phyloP scores from a whole-genome alignment of 345 rosid genomes.

The Gossypium raimondii region DNA sequence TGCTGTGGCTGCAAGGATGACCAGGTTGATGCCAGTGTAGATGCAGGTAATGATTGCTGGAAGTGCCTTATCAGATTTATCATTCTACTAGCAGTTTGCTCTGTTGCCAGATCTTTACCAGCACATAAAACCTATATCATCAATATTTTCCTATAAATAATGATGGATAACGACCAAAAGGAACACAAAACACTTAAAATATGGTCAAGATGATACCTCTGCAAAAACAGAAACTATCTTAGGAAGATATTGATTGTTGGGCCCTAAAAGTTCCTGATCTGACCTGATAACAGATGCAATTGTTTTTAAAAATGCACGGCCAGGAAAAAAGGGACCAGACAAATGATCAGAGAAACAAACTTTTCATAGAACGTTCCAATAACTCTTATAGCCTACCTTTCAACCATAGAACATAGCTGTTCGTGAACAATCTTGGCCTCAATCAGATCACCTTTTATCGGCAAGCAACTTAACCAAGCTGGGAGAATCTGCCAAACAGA shows the following conservation, averaged over 20 bases:
- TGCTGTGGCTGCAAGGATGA: conserved; percentile 81
- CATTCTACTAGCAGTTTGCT: conserved; percentile 68
- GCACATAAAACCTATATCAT: conserved; percentile 56
- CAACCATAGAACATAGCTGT: conserved; percentile 72
- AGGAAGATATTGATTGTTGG: conserved; percentile 63
- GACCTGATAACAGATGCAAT: conserved; percentile 39
- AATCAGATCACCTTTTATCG: conserved; percentile 56
- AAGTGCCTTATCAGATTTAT: conserved; percentile 70
- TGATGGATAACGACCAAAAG: neutral
- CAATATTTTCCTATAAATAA: neutral
- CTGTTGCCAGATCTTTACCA: conserved; percentile 68
- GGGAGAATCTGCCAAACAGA: conserved; percentile 45
- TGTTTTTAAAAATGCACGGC: neutral
- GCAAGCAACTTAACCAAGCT: conserved; percentile 72
- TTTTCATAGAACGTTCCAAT: neutral
- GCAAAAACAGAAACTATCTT: conserved; percentile 57
- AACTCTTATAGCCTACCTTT: conserved; percentile 34
- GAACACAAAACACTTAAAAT: neutral
- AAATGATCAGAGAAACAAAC: neutral
- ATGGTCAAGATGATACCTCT: conserved; percentile 27
- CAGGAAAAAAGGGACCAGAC: neutral
- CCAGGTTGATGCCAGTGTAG: conserved; percentile 76
- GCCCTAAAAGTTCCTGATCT: conserved; percentile 54
- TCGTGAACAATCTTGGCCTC: conserved; percentile 76
- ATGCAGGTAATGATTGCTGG: conserved; percentile 75